These are phyloP conservation scores for Coniochaeta hoffmannii DNA, from an alignment of 2,329 filamentous ascomycete species.

Conservation along the genomic window DNA sequence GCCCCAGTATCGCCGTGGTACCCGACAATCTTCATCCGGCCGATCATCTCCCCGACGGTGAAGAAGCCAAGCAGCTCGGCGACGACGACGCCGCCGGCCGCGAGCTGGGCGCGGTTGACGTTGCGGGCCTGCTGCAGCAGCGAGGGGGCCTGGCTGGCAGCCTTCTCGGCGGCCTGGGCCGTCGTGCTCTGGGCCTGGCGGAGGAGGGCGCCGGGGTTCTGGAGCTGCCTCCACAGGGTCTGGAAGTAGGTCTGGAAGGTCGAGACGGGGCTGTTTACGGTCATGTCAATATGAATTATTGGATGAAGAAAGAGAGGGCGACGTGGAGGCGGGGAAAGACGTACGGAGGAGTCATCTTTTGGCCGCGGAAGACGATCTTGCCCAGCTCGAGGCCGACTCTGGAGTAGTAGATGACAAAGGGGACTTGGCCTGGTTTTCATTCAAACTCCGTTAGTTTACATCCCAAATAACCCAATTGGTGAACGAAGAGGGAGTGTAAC, in stretches of 20 bases:
- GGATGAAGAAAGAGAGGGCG: neutral
- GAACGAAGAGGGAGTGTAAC: too few relatives aligned
- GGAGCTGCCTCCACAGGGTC: constrained; percentile 61
- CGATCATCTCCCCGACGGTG: constrained; percentile 94
- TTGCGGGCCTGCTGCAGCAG: constrained; percentile 49
- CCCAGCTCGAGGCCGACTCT: constrained; percentile 80
- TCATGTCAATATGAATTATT: neutral
- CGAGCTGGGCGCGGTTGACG: constrained; percentile 63
- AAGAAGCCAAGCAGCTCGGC: constrained; percentile 95
- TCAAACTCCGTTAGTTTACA: constrained; percentile 9
- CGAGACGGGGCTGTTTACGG: constrained; percentile 53
- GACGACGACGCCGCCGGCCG: constrained; percentile 65
- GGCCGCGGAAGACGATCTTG: constrained; percentile 79
- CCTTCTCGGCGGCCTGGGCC: constrained; percentile 48
- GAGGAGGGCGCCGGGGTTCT: constrained; percentile 58
- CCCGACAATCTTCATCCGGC: constrained; percentile 88
- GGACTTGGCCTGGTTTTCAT: constrained; percentile 79
- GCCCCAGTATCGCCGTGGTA: constrained; percentile 66
- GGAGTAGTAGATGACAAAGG: constrained; percentile 84
- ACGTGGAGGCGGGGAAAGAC: constrained; percentile 27
- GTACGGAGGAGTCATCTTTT: constrained; percentile 95
- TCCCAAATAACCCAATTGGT: too few relatives aligned
- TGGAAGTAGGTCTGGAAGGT: constrained; percentile 86
- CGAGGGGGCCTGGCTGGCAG: constrained; percentile 26
- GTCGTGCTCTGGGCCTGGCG: constrained; percentile 30